A percentile compares a stretch with the other conserved stretches of the same genome.
Evolutionary conservation across 2,329 filamentous ascomycete genomes (phyloP).

Genomic region (Leptographium galeiforme): DNA sequence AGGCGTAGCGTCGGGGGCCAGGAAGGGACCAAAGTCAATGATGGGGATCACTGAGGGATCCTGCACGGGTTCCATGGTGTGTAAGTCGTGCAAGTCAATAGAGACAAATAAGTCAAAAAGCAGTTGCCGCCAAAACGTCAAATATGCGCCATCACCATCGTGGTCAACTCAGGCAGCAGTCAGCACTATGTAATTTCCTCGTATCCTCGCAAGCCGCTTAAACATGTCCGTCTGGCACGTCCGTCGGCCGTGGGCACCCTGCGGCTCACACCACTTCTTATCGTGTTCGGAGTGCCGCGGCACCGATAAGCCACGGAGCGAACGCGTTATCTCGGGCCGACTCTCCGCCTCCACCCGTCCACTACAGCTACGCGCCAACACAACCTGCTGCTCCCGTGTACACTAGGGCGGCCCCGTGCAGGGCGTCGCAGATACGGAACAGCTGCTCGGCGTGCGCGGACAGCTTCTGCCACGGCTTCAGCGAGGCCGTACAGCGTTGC

Average conservation of each 20-base stretch:
- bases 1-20: neutral
- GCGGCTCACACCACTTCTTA: neutral
- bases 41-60: neutral
- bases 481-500: slow-evolving; percentile 40
- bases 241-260: neutral
- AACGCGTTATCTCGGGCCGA: neutral
- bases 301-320: neutral
- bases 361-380: neutral
- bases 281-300: neutral
- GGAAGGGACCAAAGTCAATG: slow-evolving; percentile 3
- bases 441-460: slow-evolving; percentile 48
- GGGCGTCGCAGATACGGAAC: slow-evolving; percentile 47
- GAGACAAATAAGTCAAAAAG: no score
- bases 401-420: slow-evolving; percentile 45
- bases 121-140: neutral
- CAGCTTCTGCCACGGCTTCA: slow-evolving; percentile 34
- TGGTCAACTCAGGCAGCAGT: no score
- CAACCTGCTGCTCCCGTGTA: slow-evolving; percentile 23
- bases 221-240: neutral
- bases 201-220: neutral
- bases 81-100: no score
- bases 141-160: neutral
- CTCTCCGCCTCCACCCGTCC: neutral
- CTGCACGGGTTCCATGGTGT: neutral
- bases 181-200: no score